Evolutionary conservation across 2,329 filamentous ascomycete species (phyloP), one percentile per base, ranked within the genome.

Genomic region (Talaromyces atroroseus): DNA sequence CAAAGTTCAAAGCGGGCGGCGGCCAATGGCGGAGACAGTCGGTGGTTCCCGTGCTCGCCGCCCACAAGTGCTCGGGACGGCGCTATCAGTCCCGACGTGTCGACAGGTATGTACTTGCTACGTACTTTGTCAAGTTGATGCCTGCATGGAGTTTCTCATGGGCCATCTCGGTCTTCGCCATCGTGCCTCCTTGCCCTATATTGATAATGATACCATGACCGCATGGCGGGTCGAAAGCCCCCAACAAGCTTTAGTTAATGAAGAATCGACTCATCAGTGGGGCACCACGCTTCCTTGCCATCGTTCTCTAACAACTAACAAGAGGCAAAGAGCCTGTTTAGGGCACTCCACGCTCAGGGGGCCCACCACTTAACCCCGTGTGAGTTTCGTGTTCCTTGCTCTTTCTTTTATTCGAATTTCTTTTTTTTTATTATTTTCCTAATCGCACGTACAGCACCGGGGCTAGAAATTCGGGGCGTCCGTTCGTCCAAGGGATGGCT

Each of bases 401-500:
- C 24, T 38, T 47, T 53, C n/a, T n/a, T n/a, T 29, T 29, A 29
- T 29, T 29, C 26, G 7, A 29, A 11, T 48, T 34, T 23, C 29
- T 29, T 5, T 47, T 6, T 48, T 23, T 4, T 12, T 48, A 10
- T 26, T 14, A 3, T 21, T n/a, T 32, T 48, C 5, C 6, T 42
- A 36, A 16, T 34, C n/a, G 18, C 40, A 18, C n/a, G 18, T 20
- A 18, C 20, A 10, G 20, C 2, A 7, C 6, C 7, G 18, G 3
- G 12, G 12, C 26, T 32, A 16, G 12, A 16, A 40, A 40, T 7
- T 11, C 36, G n/a, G 52, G 12, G 26, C 40, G 23, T 48, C 48
- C 44, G 46, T 54, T 44, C 52, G 26, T n/a, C n/a, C n/a, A n/a
- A n/a, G 52, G 38, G 44, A 54, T 54, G 52, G 52, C 52, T 32